These are phyloP conservation scores for Phytophthora europaea DNA, from an alignment of 352 stramenopile genomes.

Conservation along the genomic window DNA sequence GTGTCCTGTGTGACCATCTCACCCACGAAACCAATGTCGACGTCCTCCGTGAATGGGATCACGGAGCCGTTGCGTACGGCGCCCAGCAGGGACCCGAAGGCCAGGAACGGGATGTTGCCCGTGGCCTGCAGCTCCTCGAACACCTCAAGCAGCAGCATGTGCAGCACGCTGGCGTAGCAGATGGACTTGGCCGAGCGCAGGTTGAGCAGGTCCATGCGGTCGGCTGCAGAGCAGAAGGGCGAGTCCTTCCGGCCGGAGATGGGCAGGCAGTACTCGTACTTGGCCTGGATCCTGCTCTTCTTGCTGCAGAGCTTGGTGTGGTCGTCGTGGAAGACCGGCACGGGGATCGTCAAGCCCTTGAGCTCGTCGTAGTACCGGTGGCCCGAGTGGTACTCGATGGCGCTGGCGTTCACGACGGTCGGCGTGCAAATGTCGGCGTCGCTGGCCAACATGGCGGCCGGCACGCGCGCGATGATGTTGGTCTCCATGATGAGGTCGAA, in stretches of 20 bases:
- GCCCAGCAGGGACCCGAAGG: no score
- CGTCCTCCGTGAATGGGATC: conserved; percentile 43
- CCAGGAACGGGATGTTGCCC: conserved; percentile 27
- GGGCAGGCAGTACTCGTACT: conserved; percentile 48
- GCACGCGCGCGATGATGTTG: conserved; percentile 18
- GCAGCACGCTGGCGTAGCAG: conserved; percentile 59
- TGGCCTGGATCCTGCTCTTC: conserved; percentile 8
- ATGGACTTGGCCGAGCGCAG: conserved; percentile 31
- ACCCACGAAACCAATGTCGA: conserved; percentile 46
- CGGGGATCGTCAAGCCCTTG: conserved; percentile 6
- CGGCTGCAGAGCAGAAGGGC: conserved; percentile 46
- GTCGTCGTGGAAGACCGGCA: conserved; percentile 37
- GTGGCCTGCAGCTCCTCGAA: conserved; percentile 50
- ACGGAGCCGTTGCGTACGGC: no score
- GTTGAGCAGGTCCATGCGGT: conserved; percentile 58
- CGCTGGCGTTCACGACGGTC: conserved; percentile 17
- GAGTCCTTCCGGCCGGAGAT: conserved; percentile 33
- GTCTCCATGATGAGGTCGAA: conserved; percentile 38
- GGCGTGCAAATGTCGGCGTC: conserved; percentile 9
- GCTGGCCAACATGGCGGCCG: conserved; percentile 14
- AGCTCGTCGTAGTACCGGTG: conserved; percentile 26
- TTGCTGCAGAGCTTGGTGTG: conserved; percentile 32
- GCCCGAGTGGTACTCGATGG: conserved; percentile 21
- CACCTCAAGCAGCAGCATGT: conserved; percentile 64
- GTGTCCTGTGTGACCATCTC: conserved; percentile 5